phyloP scores from a whole-genome alignment of 2,329 filamentous ascomycete genomes.

The Karstenula rhodostoma region DNA sequence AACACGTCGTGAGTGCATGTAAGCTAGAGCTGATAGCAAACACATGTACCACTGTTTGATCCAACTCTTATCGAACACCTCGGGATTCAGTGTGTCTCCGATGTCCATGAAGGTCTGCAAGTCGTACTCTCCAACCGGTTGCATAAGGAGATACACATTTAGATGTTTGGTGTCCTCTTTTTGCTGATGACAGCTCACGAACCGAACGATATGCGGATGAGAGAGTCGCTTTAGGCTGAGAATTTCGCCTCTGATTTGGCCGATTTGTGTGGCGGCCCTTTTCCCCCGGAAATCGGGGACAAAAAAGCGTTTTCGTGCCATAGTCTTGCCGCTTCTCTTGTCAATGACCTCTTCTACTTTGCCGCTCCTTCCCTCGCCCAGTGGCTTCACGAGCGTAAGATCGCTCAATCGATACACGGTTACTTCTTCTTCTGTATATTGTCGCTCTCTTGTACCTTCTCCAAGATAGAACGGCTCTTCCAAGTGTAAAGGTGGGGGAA shows the following conservation, averaged over 20 bases:
- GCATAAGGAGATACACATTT: not conserved
- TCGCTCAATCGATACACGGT: not conserved
- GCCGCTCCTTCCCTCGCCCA: not conserved
- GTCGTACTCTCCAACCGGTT: not conserved
- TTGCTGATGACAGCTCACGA: not conserved
- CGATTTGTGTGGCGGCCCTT: not conserved
- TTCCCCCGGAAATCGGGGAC: not conserved
- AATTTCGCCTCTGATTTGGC: not conserved
- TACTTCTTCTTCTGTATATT: not conserved
- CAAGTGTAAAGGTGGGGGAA: not conserved
- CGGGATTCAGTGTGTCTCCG: not conserved
- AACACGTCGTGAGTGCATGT: constrained; percentile 22
- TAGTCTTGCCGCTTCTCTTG: not conserved
- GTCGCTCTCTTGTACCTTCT: not conserved
- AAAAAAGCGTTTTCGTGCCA: constrained; percentile 1
- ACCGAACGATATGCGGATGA: not conserved
- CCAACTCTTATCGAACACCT: not conserved
- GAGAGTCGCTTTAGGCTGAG: constrained; percentile 2
- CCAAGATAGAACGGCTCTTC: not conserved
- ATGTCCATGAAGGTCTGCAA: not conserved
- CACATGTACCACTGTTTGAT: constrained; percentile 21
- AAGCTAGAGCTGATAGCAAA: constrained; percentile 24
- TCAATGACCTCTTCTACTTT: not conserved
- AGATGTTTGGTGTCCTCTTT: not conserved
- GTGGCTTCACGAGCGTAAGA: not conserved